Evolutionary conservation across 2,329 filamentous ascomycete species (phyloP).

Genomic region (Penicillium hesseltinei): DNA sequence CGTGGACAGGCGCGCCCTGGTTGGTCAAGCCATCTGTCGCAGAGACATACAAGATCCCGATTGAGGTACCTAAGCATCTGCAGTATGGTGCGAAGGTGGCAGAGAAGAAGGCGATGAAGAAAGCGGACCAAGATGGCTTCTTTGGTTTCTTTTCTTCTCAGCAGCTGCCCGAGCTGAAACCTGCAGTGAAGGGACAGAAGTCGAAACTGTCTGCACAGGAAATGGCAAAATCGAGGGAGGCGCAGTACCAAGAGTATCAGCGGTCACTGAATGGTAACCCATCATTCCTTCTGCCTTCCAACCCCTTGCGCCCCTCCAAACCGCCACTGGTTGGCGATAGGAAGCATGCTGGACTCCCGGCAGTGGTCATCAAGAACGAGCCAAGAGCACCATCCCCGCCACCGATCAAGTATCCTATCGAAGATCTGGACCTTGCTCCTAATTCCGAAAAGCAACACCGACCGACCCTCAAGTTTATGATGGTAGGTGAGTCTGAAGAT

Average conservation of each 20-base stretch:
- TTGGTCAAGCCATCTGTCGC: conserved; percentile 85
- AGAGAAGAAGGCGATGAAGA: conserved; percentile 72
- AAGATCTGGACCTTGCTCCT: conserved; percentile 80
- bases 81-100: conserved; percentile 76
- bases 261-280: conserved; percentile 47
- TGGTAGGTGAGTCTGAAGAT: conserved; percentile 59
- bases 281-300: conserved; percentile 37
- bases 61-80: conserved; percentile 78
- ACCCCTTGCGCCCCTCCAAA: conserved; percentile 33
- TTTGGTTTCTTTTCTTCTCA: conserved; percentile 52
- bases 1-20: conserved; percentile 97
- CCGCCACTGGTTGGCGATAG: conserved; percentile 33
- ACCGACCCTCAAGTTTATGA: conserved; percentile 75
- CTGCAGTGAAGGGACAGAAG: conserved; percentile 68
- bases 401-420: conserved; percentile 88
- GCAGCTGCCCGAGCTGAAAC: conserved; percentile 70
- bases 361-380: conserved; percentile 47
- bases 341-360: conserved; percentile 30
- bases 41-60: conserved; percentile 78
- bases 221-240: conserved; percentile 46
- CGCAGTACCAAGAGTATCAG: conserved; percentile 51
- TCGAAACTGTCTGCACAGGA: conserved; percentile 51
- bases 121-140: conserved; percentile 50
- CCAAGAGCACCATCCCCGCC: conserved; percentile 65
- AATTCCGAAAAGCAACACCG: conserved; percentile 63